Base-by-base conservation (phyloP, 2,329 filamentous ascomycete species). In the Colletotrichum liriopes region DNA sequence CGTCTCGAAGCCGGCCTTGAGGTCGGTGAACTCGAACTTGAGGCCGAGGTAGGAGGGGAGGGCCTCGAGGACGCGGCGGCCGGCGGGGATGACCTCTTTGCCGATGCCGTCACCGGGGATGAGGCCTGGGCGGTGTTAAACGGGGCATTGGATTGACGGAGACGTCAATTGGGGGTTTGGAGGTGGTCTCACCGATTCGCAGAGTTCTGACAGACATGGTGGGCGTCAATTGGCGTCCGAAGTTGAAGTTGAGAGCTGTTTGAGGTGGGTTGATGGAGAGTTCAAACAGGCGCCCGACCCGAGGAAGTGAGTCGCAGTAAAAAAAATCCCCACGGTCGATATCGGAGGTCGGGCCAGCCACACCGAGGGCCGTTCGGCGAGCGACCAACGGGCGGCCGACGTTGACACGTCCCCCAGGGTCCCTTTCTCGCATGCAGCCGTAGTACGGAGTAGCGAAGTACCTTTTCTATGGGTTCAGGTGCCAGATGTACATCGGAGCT, bases 21-120 rank as follows among this genome's bases (percentile, higher is more conserved):
- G 93, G 85, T 98, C 91, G 77, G 96, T 90, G 84, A 98, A 99
- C 82, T 93, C 93, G 89, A 98, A 98, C 80, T 94, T 95, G 77
- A 99, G 90, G 79, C 93, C 93, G 59, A 98, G 87, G n/a, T 94
- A 96, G n/a, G 92, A 84, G 43, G 96, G 95, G 2, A 99, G 92
- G 62, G 96, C 93, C 87, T 99, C 96, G 80, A 99, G 93, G 77
- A 98, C 88, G 75, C 93, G 93, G 78, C 94, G 94, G 63, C 96
- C 96, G 66, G 96, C 93, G 76, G 96, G 96, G 84, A 99, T 98
- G 82, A 99, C 96, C 86, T 99, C 96, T 82, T 94, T 94, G 85
- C 96, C 96, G 85, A 99, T 99, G 84, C 96, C 96, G 86, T 99
- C 96, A 81, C 96, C 96, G 78, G 96, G 94, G 82, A 99, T 98